Evolutionary conservation across 2,329 filamentous ascomycete species (phyloP).

Genomic region (Colletotrichum brevisporum): DNA sequence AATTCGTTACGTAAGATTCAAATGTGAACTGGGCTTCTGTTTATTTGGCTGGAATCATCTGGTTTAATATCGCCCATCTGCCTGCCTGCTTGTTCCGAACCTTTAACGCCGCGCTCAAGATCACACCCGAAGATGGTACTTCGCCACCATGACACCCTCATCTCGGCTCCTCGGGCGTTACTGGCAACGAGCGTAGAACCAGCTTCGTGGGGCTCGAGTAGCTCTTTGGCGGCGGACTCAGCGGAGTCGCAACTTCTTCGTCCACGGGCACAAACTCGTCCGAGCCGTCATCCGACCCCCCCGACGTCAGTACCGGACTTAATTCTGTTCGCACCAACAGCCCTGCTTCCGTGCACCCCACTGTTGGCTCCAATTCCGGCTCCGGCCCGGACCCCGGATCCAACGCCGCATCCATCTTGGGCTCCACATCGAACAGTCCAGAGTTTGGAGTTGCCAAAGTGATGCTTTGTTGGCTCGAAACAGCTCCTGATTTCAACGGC

Average conservation of each 20-base stretch:
- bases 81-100: neutral
- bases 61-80: too few relatives aligned
- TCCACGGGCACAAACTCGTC: conserved; percentile 15
- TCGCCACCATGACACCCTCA: neutral
- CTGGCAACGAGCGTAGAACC: neutral
- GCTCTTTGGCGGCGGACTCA: conserved; percentile 34
- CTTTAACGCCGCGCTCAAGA: conserved; percentile 12
- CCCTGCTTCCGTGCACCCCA: neutral
- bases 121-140: neutral
- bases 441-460: neutral
- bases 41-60: too few relatives aligned
- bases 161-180: neutral
- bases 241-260: conserved; percentile 25
- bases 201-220: conserved; percentile 16
- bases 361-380: neutral
- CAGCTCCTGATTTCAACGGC: conserved; percentile 14
- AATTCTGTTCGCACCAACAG: neutral
- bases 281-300: conserved; percentile 27
- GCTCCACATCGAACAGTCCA: conserved; percentile 2
- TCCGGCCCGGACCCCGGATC: too few relatives aligned
- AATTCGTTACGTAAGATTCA: neutral
- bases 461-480: conserved; percentile 28
- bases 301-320: conserved; percentile 22
- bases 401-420: neutral
- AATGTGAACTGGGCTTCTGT: too few relatives aligned